Evolutionary conservation across 1,139 yeast species (phyloP), one percentile per base, ranked within the genome.

Genomic region (Candida neerlandica): DNA sequence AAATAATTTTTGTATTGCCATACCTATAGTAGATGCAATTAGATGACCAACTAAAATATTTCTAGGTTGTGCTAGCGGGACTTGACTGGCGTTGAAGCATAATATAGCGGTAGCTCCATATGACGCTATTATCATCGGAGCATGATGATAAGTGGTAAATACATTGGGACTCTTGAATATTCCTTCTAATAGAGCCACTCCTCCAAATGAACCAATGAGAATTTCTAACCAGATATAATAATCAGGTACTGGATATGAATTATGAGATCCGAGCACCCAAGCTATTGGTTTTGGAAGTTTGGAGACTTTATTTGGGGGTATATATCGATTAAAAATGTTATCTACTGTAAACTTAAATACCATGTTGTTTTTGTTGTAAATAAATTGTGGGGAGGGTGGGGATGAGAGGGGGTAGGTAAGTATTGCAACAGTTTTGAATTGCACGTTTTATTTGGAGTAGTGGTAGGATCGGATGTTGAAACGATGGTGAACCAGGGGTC

Each of bases 61-160:
- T 48, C 90, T 65, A 0, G 91, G 91, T 64, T 85, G 91, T 1
- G 89, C 84, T 45, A 85, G 66, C 1, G 91, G 90, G 0, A 80
- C 80, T 42, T 65, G 75, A 15, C 71, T 68, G 0, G 83, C 80
- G 59, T 85, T 85, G 64, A 80, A 85, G 44, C 84, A 70, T 19
- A 85, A 67, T 38, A 85, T 80, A 2, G 89, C 87, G 1, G 85
- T 70, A 0, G 91, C 91, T 11, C 88, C 89, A 57, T 78, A 82
- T 55, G 82, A 75, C 2, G 90, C 89, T 34, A 85, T 70, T 7
- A 85, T 69, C n/a, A 72, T 65, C 0, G 87, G 86, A 0, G 83
- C 79, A 50, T 72, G 67, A 52, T 74, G 73, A 15, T 55, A 47
- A 15, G 45, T 40, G 5, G 68, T 59, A 58, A 83, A 83, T 1